These are phyloP conservation scores for Aspergillus sp. DNA, from an alignment of 2,329 filamentous ascomycete species.

Conservation along the genomic window DNA sequence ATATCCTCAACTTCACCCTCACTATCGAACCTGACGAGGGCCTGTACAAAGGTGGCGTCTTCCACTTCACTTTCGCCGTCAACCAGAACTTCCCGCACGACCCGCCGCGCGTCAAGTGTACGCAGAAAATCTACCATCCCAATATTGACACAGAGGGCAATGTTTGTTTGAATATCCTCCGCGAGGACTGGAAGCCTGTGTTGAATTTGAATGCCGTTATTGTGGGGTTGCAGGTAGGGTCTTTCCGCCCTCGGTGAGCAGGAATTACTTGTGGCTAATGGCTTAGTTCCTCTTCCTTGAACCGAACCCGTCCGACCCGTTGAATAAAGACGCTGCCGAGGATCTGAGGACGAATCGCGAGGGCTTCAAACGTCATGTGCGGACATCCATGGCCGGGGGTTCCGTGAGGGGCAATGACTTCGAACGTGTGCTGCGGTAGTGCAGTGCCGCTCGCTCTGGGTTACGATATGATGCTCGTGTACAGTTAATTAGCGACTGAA, in stretches of 20 bases:
- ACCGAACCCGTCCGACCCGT: constrained; percentile 90
- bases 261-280: neutral
- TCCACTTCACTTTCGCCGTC: constrained; percentile 86
- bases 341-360: constrained; percentile 81
- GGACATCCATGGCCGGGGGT: constrained; percentile 73
- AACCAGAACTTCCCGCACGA: constrained; percentile 95
- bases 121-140: constrained; percentile 97
- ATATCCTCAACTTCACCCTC: constrained; percentile 48
- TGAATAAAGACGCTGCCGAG: constrained; percentile 96
- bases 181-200: constrained; percentile 98
- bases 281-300: constrained; percentile 88
- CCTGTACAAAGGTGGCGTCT: constrained; percentile 79
- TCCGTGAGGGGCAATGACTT: constrained; percentile 63
- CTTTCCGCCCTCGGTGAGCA: neutral
- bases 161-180: constrained; percentile 91
- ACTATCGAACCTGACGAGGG: constrained; percentile 48
- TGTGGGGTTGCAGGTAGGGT: constrained; percentile 70
- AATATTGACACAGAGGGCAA: constrained; percentile 98
- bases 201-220: constrained; percentile 95
- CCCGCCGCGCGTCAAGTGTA: constrained; percentile 93
- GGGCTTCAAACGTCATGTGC: constrained; percentile 83
- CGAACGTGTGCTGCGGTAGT: constrained; percentile 66
- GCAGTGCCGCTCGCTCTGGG: neutral
- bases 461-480: constrained; percentile 14
- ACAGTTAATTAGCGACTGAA: constrained; percentile 28